Percentiles rank a stretch among this genome's conserved stretches.
Conservation (phyloP, 2,329 filamentous ascomycete species). For the Fusarium sp. region DNA sequence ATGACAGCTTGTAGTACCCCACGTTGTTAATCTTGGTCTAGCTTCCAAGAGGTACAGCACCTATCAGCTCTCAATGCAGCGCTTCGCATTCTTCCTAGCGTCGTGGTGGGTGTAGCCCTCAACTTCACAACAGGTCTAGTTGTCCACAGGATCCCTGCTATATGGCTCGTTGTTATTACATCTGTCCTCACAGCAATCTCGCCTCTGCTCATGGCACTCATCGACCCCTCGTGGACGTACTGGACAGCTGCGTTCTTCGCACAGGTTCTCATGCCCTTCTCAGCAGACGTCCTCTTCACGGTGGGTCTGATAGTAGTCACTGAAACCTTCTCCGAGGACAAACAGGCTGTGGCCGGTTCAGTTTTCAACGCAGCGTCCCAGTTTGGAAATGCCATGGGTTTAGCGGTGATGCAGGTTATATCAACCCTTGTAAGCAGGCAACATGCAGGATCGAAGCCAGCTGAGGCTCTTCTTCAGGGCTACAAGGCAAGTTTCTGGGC, state of each 20-base stretch:
- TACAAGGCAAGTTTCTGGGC: conserved; percentile 61
- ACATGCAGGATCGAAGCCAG: conserved; percentile 34
- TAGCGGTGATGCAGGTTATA: conserved; percentile 58
- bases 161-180: conserved; percentile 50
- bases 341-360: conserved; percentile 66
- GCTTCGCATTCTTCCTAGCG: conserved; percentile 52
- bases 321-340: conserved; percentile 62
- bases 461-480: conserved; percentile 53
- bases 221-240: conserved; percentile 56
- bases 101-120: conserved; percentile 53
- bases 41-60: conserved; percentile 60
- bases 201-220: conserved; percentile 64
- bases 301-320: conserved; percentile 63
- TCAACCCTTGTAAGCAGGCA: conserved; percentile 49
- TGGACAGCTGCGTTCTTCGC: conserved; percentile 58
- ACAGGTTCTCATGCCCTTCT: conserved; percentile 52
- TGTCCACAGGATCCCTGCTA: conserved; percentile 51
- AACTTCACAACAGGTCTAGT: conserved; percentile 56
- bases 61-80: conserved; percentile 55
- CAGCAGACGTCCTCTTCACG: conserved; percentile 61
- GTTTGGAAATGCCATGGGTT: conserved; percentile 60
- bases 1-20: background rate
- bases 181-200: conserved; percentile 54
- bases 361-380: conserved; percentile 68
- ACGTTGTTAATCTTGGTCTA: conserved; percentile 19